Evolutionary conservation across 257 asterid genomes (phyloP).

Genomic region (Nicotiana sylvestris): DNA sequence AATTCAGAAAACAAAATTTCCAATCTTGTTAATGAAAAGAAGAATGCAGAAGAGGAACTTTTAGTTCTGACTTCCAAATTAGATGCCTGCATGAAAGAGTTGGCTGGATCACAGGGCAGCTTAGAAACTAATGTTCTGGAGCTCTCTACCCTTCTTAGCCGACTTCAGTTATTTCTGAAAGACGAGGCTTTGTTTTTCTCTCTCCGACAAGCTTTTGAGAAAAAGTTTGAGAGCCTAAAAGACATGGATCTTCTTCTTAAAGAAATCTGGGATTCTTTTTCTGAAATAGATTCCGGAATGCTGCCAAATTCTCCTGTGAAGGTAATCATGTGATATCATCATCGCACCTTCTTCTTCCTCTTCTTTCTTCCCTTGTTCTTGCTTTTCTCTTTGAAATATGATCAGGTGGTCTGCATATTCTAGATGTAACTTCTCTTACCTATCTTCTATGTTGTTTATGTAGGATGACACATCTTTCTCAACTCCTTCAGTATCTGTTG

Average conservation of each 20-base stretch:
- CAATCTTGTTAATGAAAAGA: conserved; percentile 54
- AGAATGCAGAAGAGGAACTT: conserved; percentile 53
- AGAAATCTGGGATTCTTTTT: conserved; percentile 49
- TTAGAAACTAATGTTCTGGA: conserved; percentile 43
- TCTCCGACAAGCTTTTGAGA: conserved; percentile 41
- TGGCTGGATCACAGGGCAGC: conserved; percentile 58
- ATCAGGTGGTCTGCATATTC: neutral
- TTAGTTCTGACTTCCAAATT: conserved; percentile 52
- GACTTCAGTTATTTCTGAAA: conserved; percentile 52
- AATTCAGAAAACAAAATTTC: conserved; percentile 50
- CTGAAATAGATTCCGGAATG: conserved; percentile 45
- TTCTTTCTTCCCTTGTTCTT: conserved; percentile 11
- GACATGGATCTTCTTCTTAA: conserved; percentile 49
- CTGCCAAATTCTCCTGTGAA: conserved; percentile 41
- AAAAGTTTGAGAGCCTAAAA: conserved; percentile 54
- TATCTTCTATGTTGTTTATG: conserved; percentile 22
- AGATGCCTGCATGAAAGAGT: conserved; percentile 65
- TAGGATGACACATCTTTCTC: conserved; percentile 56
- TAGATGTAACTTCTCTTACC: neutral
- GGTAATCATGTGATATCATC: conserved; percentile 40
- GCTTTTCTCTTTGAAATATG: neutral
- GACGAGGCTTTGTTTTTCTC: conserved; percentile 56
- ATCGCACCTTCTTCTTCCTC: conserved; percentile 14
- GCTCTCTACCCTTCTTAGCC: conserved; percentile 47
- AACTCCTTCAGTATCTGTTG: conserved; percentile 31